Percentiles rank a stretch among this genome's conserved stretches.
Evolutionary conservation across 169 alveolate genomes (phyloP).

Genomic region (Plasmodium falciparum): DNA sequence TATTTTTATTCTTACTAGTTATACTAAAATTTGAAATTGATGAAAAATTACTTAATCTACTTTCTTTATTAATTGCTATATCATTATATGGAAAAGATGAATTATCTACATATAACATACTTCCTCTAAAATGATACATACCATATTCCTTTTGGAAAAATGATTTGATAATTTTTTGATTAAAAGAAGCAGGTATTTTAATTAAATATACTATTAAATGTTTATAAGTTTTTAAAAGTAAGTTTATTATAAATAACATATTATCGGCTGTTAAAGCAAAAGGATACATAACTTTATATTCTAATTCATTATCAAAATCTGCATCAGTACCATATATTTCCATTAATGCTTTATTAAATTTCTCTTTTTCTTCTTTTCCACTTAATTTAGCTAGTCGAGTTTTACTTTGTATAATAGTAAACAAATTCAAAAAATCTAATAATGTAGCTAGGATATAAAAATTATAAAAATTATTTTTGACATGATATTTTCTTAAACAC

Average conservation of each 20-base stretch:
- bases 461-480: slow-evolving; percentile 72
- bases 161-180: slow-evolving; percentile 57
- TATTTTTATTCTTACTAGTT: background rate
- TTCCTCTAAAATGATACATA: slow-evolving; percentile 10
- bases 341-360: slow-evolving; percentile 69
- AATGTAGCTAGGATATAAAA: slow-evolving; percentile 51
- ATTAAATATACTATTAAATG: slow-evolving; percentile 71
- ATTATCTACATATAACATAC: background rate
- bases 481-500: slow-evolving; percentile 34
- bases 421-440: slow-evolving; percentile 55
- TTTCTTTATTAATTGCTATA: background rate
- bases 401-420: slow-evolving; percentile 70
- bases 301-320: slow-evolving; percentile 62
- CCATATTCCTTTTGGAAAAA: slow-evolving; percentile 27
- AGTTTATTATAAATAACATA: slow-evolving; percentile 48
- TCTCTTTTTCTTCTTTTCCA: slow-evolving; percentile 61
- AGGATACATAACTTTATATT: slow-evolving; percentile 77
- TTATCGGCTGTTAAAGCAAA: slow-evolving; percentile 74
- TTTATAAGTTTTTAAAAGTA: slow-evolving; percentile 64
- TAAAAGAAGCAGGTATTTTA: slow-evolving; percentile 60
- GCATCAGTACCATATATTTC: slow-evolving; percentile 62
- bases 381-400: slow-evolving; percentile 44
- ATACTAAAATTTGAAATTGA: background rate
- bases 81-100: background rate
- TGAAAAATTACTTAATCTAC: background rate